Conservation (phyloP, 345 rosid genomes). For the thale cress (Arabidopsis thaliana) region TAIR10.1 NC_003075.7:2027001-2027500, state of each 20-base stretch:
- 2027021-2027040: neutral
- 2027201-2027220: slow-evolving; percentile 78
- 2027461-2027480: slow-evolving; percentile 75
- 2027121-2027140: neutral
- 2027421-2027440: slow-evolving; percentile 92
- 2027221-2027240: slow-evolving; percentile 89
- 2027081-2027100: neutral
- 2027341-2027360: slow-evolving; percentile 79
- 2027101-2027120: neutral
- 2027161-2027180: slow-evolving; percentile 61
- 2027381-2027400: slow-evolving; percentile 69
- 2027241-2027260: slow-evolving; percentile 84
- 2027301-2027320: slow-evolving; percentile 16
- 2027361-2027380: slow-evolving; percentile 74
- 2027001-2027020: no score
- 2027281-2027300: neutral
- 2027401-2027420: slow-evolving; percentile 64
- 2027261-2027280: slow-evolving; percentile 57
- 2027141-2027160: neutral
- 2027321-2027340: neutral
- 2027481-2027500: slow-evolving; percentile 90
- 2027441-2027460: slow-evolving; percentile 92
- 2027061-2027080: neutral
- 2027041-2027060: neutral
- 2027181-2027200: slow-evolving; percentile 53